phyloP scores from a whole-genome alignment of 345 rosid species.

The Rhizophora apiculata region DNA sequence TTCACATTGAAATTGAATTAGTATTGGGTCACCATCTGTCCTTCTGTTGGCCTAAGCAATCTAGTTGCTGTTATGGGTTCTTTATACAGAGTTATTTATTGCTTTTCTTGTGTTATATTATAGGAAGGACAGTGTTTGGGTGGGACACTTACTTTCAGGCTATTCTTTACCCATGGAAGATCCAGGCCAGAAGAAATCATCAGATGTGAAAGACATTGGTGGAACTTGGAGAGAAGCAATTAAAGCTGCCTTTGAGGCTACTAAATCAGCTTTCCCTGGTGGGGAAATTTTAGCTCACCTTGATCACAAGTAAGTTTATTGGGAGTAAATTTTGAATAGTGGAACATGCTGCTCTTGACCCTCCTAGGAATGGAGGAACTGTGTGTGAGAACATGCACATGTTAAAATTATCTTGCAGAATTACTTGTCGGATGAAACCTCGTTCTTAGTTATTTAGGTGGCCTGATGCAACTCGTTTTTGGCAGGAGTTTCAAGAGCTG shows the following conservation, averaged over 20 bases:
- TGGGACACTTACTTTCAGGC: constrained; percentile 81
- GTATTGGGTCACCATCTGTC: no score
- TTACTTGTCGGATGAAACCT: neutral
- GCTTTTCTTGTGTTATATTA: neutral
- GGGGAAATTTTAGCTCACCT: constrained; percentile 88
- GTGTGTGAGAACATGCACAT: neutral
- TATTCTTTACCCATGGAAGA: constrained; percentile 89
- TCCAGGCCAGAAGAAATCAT: constrained; percentile 40
- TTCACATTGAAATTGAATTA: no score
- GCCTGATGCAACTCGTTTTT: constrained; percentile 2
- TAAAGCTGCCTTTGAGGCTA: constrained; percentile 72
- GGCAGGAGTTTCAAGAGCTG: constrained; percentile 88
- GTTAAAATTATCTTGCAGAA: neutral
- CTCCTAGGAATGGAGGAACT: no score
- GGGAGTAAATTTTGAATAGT: neutral
- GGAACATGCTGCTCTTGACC: neutral
- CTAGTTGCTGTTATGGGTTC: neutral
- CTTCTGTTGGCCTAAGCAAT: no score
- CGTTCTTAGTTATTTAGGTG: neutral
- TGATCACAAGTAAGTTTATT: constrained; percentile 75
- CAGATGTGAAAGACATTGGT: constrained; percentile 41
- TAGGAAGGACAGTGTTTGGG: constrained; percentile 88
- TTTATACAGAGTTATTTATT: neutral
- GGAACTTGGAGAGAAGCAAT: constrained; percentile 86
- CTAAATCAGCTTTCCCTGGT: constrained; percentile 73